These are phyloP conservation scores for Copromyces sp. DNA, from an alignment of 495 filamentous ascomycete genomes.

Conservation along the genomic window DNA sequence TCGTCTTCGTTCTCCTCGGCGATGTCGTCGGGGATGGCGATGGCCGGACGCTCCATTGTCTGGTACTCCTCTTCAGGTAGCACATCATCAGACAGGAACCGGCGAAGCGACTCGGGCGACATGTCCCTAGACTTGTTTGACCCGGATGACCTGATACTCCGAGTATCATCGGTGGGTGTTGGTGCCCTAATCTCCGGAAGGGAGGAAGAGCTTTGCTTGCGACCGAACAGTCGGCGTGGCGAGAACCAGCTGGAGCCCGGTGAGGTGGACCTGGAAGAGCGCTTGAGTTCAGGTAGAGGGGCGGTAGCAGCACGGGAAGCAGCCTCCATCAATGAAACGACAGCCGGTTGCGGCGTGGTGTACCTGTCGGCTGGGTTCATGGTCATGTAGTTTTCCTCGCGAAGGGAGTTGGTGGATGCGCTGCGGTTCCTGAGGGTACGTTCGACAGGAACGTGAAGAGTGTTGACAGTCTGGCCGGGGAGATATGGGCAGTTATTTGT, in stretches of 20 bases:
- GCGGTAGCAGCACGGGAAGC: slow-evolving; percentile 46
- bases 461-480: slow-evolving; percentile 76
- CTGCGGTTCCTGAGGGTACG: slow-evolving; percentile 41
- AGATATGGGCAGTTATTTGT: slow-evolving; percentile 78
- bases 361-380: slow-evolving; percentile 73
- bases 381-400: slow-evolving; percentile 49
- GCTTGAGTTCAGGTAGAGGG: slow-evolving; percentile 34
- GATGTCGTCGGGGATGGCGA: slow-evolving; percentile 42
- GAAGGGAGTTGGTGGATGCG: slow-evolving; percentile 39
- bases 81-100: slow-evolving; percentile 31
- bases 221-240: slow-evolving; percentile 32
- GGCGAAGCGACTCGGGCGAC: slow-evolving; percentile 37
- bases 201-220: slow-evolving; percentile 24
- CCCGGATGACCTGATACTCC: slow-evolving; percentile 24
- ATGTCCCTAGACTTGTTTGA: slow-evolving; percentile 35
- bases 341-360: slow-evolving; percentile 52
- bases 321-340: slow-evolving; percentile 29
- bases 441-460: slow-evolving; percentile 69
- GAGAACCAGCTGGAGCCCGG: slow-evolving; percentile 36
- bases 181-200: slow-evolving; percentile 2
- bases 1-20: slow-evolving; percentile 44
- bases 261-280: slow-evolving; percentile 38
- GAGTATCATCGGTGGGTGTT: slow-evolving; percentile 13
- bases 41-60: slow-evolving; percentile 10
- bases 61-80: slow-evolving; percentile 11